Base-by-base conservation (phyloP, 495 filamentous ascomycete genomes). In the Neurospora tetraspora region DNA sequence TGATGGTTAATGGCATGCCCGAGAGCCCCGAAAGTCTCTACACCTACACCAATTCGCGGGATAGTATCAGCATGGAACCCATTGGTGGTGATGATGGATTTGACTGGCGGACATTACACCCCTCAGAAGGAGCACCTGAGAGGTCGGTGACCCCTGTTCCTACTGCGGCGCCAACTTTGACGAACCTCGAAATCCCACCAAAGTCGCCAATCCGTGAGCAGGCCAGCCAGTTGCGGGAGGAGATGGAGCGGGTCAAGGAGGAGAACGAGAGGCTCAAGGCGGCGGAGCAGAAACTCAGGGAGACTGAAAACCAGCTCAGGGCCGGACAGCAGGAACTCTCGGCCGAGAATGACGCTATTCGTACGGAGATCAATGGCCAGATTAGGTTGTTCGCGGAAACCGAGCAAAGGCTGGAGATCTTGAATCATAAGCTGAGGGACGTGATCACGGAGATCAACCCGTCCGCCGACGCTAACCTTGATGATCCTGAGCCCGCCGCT, bases 21-120 rank as follows among this genome's bases (percentile, higher is more conserved):
- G 87, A 88, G 59, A 92, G 88, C 73, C 88, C 89, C n/a, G 89
- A 91, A 75, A 91, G 89, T 78, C 85, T 91, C 71, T 88, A 88
- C 75, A 87, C 86, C 5, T 88, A 89, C 76, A 85, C 85, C 31
- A 88, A 87, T 70, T 80, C 84, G 18, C 83, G 85, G 69, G 84
- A 85, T 71, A 88, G 85, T 75, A 75, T 85, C 72, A 88, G 85
- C 76, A 75, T 85, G 73, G 84, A 84, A 31, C 77, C 77, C 20
- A 80, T 85, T 43, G 78, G 78, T 18, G 83, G 85, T 5, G 85
- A 87, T 4, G 81, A 88, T 70, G 86, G 88, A 14, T 96, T 95
- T 76, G 92, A 96, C 75, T 65, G 53, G 53, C 53, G 53, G 27
- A 65, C 53, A 34, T 18, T 65, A 36, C 53, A 65, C 3, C 53